Evolutionary conservation across 129 eudicot genomes (phyloP), one percentile per base, ranked within the genome.

Genomic region (Tagetes erecta): DNA sequence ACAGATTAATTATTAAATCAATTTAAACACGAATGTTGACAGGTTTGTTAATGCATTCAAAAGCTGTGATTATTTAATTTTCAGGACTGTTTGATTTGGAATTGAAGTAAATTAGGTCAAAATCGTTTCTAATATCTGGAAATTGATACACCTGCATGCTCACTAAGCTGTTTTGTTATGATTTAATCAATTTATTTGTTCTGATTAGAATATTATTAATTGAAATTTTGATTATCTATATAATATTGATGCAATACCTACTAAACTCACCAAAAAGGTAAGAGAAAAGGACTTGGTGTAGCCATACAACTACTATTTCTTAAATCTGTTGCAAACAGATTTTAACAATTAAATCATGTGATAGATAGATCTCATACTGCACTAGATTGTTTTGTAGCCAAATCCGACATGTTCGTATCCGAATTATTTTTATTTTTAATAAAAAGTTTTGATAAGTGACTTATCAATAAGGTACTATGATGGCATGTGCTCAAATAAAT

Each of bases 401-500:
- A 51, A 39, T 60, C 49, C 6, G 57, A 34, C 46, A 70, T 51
- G 40, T 20, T 20, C 34, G 30, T 36, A 5, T 63, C 11, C 6
- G 57, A 71, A 55, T 51, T 14, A 6, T 51, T 65, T 1, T 8
- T 49, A 62, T 30, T 63, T 20, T 20, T 20, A 20, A 56, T 39
- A 30, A 78, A 34, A 5, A 20, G 60, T 36, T 37, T 36, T 59
- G 76, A 77, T 46, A 30, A 41, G 47, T 70, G 41, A 70, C 44
- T 38, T 60, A 39, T 51, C 6, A 27, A 34, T 33, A 49, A 59
- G 27, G 70, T 69, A 70, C 64, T 69, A 68, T 1, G 71, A 69
- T 77, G 53, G 49, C 77, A 60, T 50, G 56, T 78, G 76, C 38
- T 78, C 46, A 34, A 38, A 60, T 46, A n/a, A 46, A 69, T 49